Evolutionary conservation across 1,139 yeast genomes (phyloP), one percentile per base, ranked within the genome.

Genomic region (Saccharomycopsis crataegensis): DNA sequence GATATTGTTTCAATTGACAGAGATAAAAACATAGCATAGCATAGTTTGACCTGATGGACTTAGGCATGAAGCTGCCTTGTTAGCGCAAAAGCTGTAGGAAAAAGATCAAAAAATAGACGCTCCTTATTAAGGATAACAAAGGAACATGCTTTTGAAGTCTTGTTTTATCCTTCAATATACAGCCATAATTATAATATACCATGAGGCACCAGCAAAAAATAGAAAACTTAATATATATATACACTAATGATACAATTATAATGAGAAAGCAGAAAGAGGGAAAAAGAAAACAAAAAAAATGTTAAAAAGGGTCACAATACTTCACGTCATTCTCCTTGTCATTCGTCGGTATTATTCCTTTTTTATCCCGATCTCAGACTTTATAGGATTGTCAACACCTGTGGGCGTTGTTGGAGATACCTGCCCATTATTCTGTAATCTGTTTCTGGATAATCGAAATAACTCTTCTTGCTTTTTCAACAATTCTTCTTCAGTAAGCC

Each of bases 401-500:
- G 45, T 42, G 12, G 45, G 45, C n/a, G 45, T 42, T 12, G 45
- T 42, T 12, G 45, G 45, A 12, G 45, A 42, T 42, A 11, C 40
- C 40, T 36, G 40, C n/a, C 52, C 52, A 34, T 48, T 48, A 57
- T 74, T 76, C 59, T 85, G 86, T 60, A 86, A 73, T 58, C 88
- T 74, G 57, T 89, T 90, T 59, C 98, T 76, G 36, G 96, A 88
- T 65, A 87, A 85, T 62, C 93, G 87, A 70, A 93, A 91, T 59
- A 93, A 73, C 65, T 87, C 95, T 65, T 93, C 98, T 67, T 93
- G 99, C 67, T 93, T 96, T 62, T 81, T 79, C 64, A 93, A 77
- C 57, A 93, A 74, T 67, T 93, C 99, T 67, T 91, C 99, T 65
- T 91, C 98, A 1, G 93, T 75, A 59, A 91, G 75, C 0, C 98